These are phyloP conservation scores for Shiraia sp. DNA, from an alignment of 2,329 filamentous ascomycete species.

Conservation along the genomic window DNA sequence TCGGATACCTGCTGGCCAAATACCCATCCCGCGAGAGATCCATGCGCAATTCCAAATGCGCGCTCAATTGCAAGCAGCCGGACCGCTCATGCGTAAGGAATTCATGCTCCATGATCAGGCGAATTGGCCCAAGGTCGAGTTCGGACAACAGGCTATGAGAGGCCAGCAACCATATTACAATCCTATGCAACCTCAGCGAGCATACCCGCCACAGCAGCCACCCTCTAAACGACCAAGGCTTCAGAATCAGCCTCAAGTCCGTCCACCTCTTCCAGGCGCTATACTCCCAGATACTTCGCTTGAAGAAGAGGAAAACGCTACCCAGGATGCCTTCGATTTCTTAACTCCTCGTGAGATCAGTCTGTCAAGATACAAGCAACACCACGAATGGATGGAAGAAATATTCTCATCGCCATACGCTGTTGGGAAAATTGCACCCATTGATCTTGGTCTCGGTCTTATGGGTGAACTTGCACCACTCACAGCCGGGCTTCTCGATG, in stretches of 20 bases:
- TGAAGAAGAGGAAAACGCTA: conserved; percentile 89
- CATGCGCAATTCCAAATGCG: conserved; percentile 65
- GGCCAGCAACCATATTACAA: conserved; percentile 39
- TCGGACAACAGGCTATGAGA: conserved; percentile 54
- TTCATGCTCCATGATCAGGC: conserved; percentile 90
- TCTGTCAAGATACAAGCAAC: conserved; percentile 82
- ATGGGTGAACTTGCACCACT: conserved; percentile 77
- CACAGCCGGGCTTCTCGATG: conserved; percentile 83
- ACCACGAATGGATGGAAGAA: conserved; percentile 99
- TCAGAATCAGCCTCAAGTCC: conserved; percentile 47
- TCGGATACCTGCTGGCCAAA: conserved; percentile 69
- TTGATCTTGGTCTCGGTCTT: conserved; percentile 81
- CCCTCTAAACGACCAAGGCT: conserved; percentile 52
- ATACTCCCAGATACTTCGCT: conserved; percentile 53
- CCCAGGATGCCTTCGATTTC: conserved; percentile 84
- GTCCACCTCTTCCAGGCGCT: conserved; percentile 42
- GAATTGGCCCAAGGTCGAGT: conserved; percentile 85
- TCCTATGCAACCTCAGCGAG: conserved; percentile 40
- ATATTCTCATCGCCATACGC: conserved; percentile 88
- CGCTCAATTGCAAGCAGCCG: conserved; percentile 68
- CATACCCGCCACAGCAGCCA: conserved; percentile 46
- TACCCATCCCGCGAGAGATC: conserved; percentile 64
- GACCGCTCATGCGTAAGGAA: conserved; percentile 81
- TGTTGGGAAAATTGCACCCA: conserved; percentile 80
- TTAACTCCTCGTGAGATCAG: conserved; percentile 90